A percentile compares a stretch with the other conserved stretches of the same genome.
These are phyloP conservation scores for Leptographium galeiforme DNA, from an alignment of 2,329 filamentous ascomycete genomes.

Conservation along the genomic window DNA sequence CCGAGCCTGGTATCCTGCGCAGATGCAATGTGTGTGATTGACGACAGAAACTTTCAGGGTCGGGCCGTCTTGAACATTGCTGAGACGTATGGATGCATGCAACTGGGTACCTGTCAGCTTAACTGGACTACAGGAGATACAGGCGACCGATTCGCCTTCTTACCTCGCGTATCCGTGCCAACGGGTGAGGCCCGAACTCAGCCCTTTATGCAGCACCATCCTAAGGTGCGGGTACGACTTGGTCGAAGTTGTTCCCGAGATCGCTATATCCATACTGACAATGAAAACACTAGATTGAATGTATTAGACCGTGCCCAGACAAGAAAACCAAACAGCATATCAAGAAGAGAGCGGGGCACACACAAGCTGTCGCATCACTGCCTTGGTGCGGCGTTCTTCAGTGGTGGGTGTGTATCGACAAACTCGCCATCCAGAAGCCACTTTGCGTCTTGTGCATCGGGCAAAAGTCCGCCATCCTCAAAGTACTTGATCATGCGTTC, in stretches of 20 bases:
- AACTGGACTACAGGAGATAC: no score
- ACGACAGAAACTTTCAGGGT: not conserved
- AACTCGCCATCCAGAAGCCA: not conserved
- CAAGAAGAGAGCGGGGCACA: not conserved
- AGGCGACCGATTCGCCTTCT: no score
- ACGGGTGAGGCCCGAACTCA: not conserved
- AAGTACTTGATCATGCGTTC: not conserved
- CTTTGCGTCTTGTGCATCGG: not conserved
- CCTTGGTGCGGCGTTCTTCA: not conserved
- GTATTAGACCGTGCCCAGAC: not conserved
- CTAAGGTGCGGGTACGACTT: not conserved
- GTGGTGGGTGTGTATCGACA: not conserved
- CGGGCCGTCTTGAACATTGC: not conserved
- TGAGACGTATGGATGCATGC: not conserved
- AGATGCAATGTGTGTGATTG: no score
- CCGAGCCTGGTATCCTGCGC: no score
- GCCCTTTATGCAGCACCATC: not conserved
- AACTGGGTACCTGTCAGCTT: not conserved
- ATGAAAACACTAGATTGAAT: not conserved
- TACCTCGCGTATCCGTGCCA: not conserved
- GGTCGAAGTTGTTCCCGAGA: not conserved
- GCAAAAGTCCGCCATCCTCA: not conserved
- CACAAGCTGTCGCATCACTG: not conserved
- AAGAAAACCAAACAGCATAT: not conserved
- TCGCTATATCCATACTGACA: not conserved